Evolutionary conservation across 2,329 filamentous ascomycete genomes (phyloP).

Genomic region (Penicillium sp.): DNA sequence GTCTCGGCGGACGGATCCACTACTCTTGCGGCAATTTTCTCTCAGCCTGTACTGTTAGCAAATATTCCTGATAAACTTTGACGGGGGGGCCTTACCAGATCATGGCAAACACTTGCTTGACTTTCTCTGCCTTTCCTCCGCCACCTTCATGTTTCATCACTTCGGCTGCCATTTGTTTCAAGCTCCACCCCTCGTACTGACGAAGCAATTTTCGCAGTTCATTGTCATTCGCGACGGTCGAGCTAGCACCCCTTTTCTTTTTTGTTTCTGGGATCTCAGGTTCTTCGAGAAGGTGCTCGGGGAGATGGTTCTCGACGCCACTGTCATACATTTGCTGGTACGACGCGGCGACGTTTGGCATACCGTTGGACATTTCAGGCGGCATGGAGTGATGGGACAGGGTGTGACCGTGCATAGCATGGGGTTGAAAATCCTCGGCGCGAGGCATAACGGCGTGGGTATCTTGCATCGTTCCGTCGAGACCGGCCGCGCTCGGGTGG

Average conservation of each 20-base stretch:
- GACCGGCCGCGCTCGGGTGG: slow-evolving; percentile 35
- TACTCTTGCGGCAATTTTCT: slow-evolving; percentile 50
- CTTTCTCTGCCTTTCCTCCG: slow-evolving; percentile 54
- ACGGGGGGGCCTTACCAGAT: slow-evolving; percentile 44
- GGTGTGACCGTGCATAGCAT: slow-evolving; percentile 37
- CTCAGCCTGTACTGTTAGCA: slow-evolving; percentile 40
- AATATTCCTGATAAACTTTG: too few species aligned
- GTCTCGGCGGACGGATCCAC: slow-evolving; percentile 79
- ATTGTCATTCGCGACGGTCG: slow-evolving; percentile 52
- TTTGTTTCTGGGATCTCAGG: slow-evolving; percentile 48
- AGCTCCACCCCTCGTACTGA: slow-evolving; percentile 48
- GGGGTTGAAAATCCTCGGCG: slow-evolving; percentile 40
- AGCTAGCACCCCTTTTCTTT: slow-evolving; percentile 51
- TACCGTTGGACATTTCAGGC: slow-evolving; percentile 36
- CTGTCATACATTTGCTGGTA: slow-evolving; percentile 45
- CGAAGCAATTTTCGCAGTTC: slow-evolving; percentile 50
- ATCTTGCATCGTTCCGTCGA: slow-evolving; percentile 43
- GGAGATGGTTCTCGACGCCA: slow-evolving; percentile 45
- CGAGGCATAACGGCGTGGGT: slow-evolving; percentile 38
- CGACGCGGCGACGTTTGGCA: slow-evolving; percentile 34
- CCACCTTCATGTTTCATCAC: slow-evolving; percentile 53
- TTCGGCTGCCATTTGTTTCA: slow-evolving; percentile 52
- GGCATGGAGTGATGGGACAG: slow-evolving; percentile 40
- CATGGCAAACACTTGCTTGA: slow-evolving; percentile 56
- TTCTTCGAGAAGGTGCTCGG: slow-evolving; percentile 42